phyloP scores from a whole-genome alignment of 495 filamentous ascomycete genomes.

The Daldinia childiae region DNA sequence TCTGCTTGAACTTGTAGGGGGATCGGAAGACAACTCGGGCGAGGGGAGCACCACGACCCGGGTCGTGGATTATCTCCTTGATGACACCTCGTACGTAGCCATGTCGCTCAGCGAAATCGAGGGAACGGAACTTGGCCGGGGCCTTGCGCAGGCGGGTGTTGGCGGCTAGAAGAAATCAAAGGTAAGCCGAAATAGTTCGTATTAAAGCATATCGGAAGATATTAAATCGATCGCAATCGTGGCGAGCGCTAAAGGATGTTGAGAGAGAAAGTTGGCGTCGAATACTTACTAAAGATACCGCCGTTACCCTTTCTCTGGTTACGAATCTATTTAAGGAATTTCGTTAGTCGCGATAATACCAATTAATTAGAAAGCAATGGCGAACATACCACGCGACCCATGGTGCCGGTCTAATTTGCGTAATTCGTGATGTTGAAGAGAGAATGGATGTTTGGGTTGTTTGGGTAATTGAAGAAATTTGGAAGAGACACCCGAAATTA shows the following conservation, averaged over 20 bases:
- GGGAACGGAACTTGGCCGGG: conserved; percentile 87
- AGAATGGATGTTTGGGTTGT: conserved; percentile 34
- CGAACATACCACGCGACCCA: conserved; percentile 64
- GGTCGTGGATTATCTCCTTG: conserved; percentile 99
- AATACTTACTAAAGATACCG: conserved; percentile 91
- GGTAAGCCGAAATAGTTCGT: conserved; percentile 29
- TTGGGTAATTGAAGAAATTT: conserved; percentile 45
- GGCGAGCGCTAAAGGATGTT: conserved; percentile 5
- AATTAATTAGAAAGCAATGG: not conserved
- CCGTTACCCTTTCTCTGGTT: conserved; percentile 99
- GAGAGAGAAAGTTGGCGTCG: not conserved
- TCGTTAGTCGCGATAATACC: conserved; percentile 36
- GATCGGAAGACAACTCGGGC: conserved; percentile 96
- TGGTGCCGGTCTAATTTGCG: conserved; percentile 49
- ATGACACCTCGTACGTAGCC: conserved; percentile 97
- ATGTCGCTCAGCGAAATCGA: conserved; percentile 95
- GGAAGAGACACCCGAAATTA: conserved; percentile 40
- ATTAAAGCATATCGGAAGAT: conserved; percentile 16
- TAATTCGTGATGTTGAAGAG: conserved; percentile 46
- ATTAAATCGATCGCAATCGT: conserved; percentile 29
- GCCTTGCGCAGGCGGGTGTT: conserved; percentile 92
- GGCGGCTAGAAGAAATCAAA: conserved; percentile 43
- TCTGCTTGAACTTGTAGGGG: conserved; percentile 87
- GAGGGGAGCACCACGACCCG: conserved; percentile 96
- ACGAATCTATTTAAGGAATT: conserved; percentile 67